Percentiles rank a stretch among this genome's conserved stretches.
Conservation (phyloP, 495 filamentous ascomycete species). For the Aspergillus cavernicola region DNA sequence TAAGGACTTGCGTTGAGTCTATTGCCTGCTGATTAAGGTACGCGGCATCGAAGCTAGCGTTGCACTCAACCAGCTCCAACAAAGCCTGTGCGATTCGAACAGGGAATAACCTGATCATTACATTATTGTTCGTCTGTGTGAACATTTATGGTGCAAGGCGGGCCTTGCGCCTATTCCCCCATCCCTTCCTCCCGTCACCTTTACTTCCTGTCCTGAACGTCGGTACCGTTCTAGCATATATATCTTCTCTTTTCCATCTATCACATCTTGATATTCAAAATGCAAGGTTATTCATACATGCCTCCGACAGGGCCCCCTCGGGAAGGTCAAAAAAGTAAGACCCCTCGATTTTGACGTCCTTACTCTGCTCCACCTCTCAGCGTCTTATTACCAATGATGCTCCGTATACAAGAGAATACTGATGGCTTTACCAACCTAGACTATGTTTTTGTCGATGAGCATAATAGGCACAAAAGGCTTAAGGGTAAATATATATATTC, state of each 20-base stretch:
- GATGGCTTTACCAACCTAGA: conserved; percentile 48
- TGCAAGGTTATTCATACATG: conserved; percentile 48
- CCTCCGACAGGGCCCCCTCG: conserved; percentile 42
- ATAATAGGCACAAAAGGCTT: conserved; percentile 94
- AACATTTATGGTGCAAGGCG: conserved; percentile 5
- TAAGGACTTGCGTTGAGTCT: background rate
- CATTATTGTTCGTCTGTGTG: background rate
- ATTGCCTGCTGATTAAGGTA: background rate
- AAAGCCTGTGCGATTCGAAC: background rate
- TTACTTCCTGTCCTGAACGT: background rate
- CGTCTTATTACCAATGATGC: background rate
- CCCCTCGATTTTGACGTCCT: background rate
- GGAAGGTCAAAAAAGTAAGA: conserved; percentile 46
- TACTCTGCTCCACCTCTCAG: background rate
- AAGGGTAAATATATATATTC: conserved; percentile 63
- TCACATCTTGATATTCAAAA: conserved; percentile 11
- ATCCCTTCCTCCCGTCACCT: background rate
- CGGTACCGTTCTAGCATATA: background rate
- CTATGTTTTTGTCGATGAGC: conserved; percentile 99
- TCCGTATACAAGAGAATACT: background rate
- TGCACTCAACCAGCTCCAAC: background rate
- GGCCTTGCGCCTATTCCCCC: conserved; percentile 13
- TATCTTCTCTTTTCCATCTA: background rate
- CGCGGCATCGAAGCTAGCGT: no score
- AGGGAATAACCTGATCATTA: background rate